Percentiles rank a stretch among this genome's conserved stretches.
Conservation (phyloP, 140 eudicot genomes). For the Cichorium intybus region DNA sequence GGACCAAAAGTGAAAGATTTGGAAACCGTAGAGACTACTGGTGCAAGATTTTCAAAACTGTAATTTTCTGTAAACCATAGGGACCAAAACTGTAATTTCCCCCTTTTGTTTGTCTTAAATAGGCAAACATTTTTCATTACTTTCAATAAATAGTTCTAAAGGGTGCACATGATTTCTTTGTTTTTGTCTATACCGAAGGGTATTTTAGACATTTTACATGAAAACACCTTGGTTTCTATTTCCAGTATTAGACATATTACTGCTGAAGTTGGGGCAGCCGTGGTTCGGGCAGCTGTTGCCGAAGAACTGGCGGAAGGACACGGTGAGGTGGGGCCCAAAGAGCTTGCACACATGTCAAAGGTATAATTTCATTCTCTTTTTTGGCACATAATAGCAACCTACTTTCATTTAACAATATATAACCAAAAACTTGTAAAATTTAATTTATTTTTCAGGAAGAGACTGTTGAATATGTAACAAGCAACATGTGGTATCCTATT, state of each 20-base stretch:
- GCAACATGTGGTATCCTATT: conserved; percentile 91
- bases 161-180: background rate
- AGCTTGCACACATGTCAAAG: conserved; percentile 81
- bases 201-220: background rate
- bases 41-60: no score
- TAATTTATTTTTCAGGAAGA: no score
- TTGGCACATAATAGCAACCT: no score
- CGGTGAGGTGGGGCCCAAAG: conserved; percentile 74
- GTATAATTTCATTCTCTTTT: conserved; percentile 27
- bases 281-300: conserved; percentile 73
- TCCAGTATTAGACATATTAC: conserved; percentile 92
- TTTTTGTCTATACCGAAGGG: background rate
- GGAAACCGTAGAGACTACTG: no score
- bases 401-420: no score
- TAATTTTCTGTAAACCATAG: no score
- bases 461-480: conserved; percentile 54
- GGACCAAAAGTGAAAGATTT: no score
- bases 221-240: conserved; percentile 2
- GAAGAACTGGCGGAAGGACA: conserved; percentile 97
- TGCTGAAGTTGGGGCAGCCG: conserved; percentile 97
- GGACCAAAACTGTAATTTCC: no score
- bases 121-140: no score
- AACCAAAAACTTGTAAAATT: no score
- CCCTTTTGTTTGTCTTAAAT: no score
- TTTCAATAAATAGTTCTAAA: conserved; percentile 3